phyloP scores from a whole-genome alignment of 2,329 filamentous ascomycete genomes.

The Clonostachys solani region DNA sequence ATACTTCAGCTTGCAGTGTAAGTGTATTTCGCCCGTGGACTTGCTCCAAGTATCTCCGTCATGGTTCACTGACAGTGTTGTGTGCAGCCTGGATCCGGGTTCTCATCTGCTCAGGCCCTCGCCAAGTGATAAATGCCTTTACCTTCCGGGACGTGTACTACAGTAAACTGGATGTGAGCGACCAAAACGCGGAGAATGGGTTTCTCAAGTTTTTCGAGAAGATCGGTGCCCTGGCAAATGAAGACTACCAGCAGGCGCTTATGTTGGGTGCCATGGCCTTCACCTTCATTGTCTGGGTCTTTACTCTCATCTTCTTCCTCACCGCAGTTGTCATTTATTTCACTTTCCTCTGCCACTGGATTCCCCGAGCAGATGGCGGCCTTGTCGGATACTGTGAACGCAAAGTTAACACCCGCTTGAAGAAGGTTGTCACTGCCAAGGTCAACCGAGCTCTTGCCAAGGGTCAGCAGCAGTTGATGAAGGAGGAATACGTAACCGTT shows the following conservation, averaged over 20 bases:
- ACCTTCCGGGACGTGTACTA: constrained; percentile 83
- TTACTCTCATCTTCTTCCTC: constrained; percentile 73
- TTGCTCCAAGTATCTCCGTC: background rate
- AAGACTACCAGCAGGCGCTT: constrained; percentile 74
- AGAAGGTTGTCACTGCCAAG: constrained; percentile 78
- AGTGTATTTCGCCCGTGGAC: constrained; percentile 14
- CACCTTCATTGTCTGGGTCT: constrained; percentile 83
- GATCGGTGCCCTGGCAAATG: constrained; percentile 65
- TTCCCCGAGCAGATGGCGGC: constrained; percentile 75
- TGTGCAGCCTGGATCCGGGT: constrained; percentile 76
- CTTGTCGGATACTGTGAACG: constrained; percentile 83
- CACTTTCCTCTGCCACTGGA: constrained; percentile 88
- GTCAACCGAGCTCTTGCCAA: constrained; percentile 85
- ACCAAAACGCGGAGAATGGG: constrained; percentile 51
- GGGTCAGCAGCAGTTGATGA: constrained; percentile 59
- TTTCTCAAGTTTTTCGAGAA: constrained; percentile 81
- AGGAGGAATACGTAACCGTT: constrained; percentile 43
- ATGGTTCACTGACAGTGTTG: constrained; percentile 6
- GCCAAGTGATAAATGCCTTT: constrained; percentile 85
- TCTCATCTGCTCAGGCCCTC: constrained; percentile 85
- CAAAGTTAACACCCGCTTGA: constrained; percentile 83
- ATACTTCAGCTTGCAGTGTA: constrained; percentile 72
- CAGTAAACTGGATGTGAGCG: constrained; percentile 59
- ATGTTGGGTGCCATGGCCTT: constrained; percentile 91
- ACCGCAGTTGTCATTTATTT: constrained; percentile 75